These are phyloP conservation scores for Stemphylium beticola DNA, from an alignment of 2,329 filamentous ascomycete genomes.

Conservation along the genomic window DNA sequence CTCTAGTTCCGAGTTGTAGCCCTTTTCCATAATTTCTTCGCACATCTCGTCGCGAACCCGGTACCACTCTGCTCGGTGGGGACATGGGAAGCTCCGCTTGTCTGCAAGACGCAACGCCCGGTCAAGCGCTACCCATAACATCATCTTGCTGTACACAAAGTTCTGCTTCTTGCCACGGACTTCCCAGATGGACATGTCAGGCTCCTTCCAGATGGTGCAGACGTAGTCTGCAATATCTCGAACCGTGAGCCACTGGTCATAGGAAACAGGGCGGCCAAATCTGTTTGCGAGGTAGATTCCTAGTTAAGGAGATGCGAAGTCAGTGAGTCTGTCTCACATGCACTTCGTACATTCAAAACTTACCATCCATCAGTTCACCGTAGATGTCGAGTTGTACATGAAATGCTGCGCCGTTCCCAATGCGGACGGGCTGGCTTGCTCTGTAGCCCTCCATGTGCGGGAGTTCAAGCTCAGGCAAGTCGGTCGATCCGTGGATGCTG, in stretches of 20 bases:
- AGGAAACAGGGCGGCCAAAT: constrained; percentile 74
- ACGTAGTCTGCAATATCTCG: constrained; percentile 74
- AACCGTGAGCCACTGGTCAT: constrained; percentile 76
- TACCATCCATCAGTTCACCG: constrained; percentile 78
- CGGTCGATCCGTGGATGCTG: constrained; percentile 71
- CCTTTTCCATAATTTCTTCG: constrained; percentile 80
- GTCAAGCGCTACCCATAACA: constrained; percentile 84
- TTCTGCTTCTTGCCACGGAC: constrained; percentile 77
- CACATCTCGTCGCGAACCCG: constrained; percentile 70
- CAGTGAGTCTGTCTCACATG: no score
- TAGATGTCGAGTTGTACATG: constrained; percentile 83
- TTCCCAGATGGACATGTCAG: constrained; percentile 85
- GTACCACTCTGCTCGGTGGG: constrained; percentile 71
- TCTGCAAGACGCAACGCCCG: constrained; percentile 75
- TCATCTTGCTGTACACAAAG: constrained; percentile 81
- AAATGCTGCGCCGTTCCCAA: constrained; percentile 78
- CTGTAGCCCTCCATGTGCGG: constrained; percentile 75
- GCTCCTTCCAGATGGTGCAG: constrained; percentile 67
- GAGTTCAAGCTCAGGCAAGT: constrained; percentile 74
- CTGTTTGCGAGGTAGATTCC: constrained; percentile 80
- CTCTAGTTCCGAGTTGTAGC: constrained; percentile 72
- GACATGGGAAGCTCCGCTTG: constrained; percentile 77
- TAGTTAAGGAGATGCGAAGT: no score
- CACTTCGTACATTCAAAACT: no score
- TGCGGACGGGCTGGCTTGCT: constrained; percentile 72